phyloP scores from a whole-genome alignment of 495 filamentous ascomycete genomes.

The Aspergillus carlsbadensis region DNA sequence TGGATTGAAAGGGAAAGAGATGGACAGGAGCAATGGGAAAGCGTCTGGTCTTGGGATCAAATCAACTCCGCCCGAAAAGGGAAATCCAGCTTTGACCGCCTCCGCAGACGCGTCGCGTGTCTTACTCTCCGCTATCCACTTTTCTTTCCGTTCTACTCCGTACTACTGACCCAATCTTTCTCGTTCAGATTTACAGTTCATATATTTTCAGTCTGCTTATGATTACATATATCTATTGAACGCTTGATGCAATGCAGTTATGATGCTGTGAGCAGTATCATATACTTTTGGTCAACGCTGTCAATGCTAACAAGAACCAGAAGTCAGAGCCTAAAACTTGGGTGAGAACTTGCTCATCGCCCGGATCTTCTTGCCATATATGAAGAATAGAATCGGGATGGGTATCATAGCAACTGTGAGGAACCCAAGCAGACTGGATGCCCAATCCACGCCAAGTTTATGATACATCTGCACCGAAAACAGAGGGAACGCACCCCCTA shows the following conservation, averaged over 20 bases:
- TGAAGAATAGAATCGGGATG: slow-evolving; percentile 67
- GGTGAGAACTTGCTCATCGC: slow-evolving; percentile 48
- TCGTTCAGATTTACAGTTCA: neutral
- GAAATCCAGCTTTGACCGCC: slow-evolving; percentile 17
- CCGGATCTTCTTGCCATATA: slow-evolving; percentile 65
- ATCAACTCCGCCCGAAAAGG: neutral
- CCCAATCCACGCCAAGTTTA: slow-evolving; percentile 62
- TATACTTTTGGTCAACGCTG: neutral
- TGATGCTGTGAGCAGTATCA: neutral
- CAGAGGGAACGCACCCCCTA: slow-evolving; percentile 67
- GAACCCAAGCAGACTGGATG: slow-evolving; percentile 64
- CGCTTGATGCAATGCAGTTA: slow-evolving; percentile 3
- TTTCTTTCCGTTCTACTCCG: neutral
- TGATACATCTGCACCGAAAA: slow-evolving; percentile 62
- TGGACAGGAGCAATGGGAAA: neutral
- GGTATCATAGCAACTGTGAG: slow-evolving; percentile 64
- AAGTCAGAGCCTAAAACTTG: slow-evolving; percentile 30
- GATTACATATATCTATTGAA: neutral
- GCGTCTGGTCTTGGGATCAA: slow-evolving; percentile 2
- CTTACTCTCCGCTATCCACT: neutral
- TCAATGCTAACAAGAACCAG: slow-evolving; percentile 1
- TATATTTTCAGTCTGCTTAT: neutral
- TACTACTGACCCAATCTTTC: too few species aligned
- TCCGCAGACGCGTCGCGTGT: slow-evolving; percentile 26
- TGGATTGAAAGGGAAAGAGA: slow-evolving; percentile 6